phyloP scores from a whole-genome alignment of 345 rosid genomes.

The Populus deltoides region DNA sequence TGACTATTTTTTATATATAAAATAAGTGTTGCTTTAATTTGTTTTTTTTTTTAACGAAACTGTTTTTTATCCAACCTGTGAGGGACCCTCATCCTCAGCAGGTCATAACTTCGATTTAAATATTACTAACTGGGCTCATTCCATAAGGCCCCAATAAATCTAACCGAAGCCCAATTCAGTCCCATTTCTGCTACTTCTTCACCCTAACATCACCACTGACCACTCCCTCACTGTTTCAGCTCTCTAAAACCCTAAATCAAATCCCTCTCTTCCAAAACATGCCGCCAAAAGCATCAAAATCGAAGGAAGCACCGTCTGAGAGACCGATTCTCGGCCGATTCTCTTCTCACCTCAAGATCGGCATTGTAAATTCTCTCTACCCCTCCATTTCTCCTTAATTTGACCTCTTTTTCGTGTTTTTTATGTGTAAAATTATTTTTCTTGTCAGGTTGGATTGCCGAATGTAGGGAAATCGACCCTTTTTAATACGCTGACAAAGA shows the following conservation, averaged over 20 bases:
- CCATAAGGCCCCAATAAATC: too few species aligned
- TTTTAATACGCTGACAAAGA: conserved; percentile 90
- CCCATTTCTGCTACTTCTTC: too few species aligned
- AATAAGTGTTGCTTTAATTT: too few species aligned
- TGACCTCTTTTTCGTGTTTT: neutral
- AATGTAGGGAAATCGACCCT: conserved; percentile 98
- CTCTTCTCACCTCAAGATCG: conserved; percentile 99
- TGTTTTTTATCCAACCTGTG: too few species aligned
- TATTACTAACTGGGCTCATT: neutral
- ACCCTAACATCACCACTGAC: neutral
- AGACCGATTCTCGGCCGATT: conserved; percentile 94
- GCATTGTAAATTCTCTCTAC: conserved; percentile 51
- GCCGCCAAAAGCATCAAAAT: conserved; percentile 92
- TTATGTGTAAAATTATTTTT: neutral
- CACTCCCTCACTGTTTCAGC: neutral
- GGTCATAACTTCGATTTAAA: too few species aligned
- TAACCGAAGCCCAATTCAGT: too few species aligned
- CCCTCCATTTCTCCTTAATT: neutral
- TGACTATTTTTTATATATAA: too few species aligned
- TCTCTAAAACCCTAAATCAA: conserved; percentile 38
- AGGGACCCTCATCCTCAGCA: too few species aligned
- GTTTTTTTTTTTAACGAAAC: too few species aligned
- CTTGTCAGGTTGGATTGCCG: conserved; percentile 82
- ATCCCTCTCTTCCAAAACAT: conserved; percentile 26
- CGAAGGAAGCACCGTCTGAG: conserved; percentile 87